Evolutionary conservation across 148 eudicot genomes (phyloP), one percentile per base, ranked within the genome.

Genomic region (Suaeda aralocaspica): DNA sequence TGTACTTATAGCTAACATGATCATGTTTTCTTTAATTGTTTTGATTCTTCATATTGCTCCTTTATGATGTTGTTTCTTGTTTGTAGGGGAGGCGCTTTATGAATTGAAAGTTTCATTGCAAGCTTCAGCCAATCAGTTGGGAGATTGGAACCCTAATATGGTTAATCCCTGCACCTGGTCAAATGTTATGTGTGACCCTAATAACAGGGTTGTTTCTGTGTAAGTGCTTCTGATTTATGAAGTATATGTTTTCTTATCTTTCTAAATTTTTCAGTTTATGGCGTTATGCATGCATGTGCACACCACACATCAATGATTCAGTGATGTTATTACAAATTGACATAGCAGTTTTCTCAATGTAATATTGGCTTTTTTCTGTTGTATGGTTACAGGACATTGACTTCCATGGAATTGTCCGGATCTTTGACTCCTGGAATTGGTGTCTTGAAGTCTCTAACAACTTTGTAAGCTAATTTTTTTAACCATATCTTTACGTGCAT

Each of bases 91-190:
- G 18, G 96, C 89, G 24, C 89, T 95, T 16, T 72, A 50, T 79
- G 82, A 82, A 67, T 75, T 95, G 81, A 88, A 71, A 77, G 55
- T 0, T 39, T 81, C 96, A 31, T 78, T 95, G 44, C 88, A 89
- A 59, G 99, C 88, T 82, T 78, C 97, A 25, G 9, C 64, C 13
- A 55, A 61, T 83, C 96, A 95, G 82, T 88, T 95, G 42, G 6
- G 67, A 60, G 86, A 86, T 80, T 95, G 99, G 99, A 86, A 84
- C 73, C 82, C 64, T 52, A 74, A 87, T 76, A 88, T 75, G 82
- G 94, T 95, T 48, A 84, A 74, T 70, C 99, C 99, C 1, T 95
- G 99, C 82, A 87, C 92, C 72, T 95, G 99, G 99, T 79, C 96
- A 67, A 86, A 88, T 80, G 81, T 95, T 78, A 82, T 36, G 59